phyloP scores from a whole-genome alignment of 1,139 yeast species.

The Kodamaea suecica region DNA sequence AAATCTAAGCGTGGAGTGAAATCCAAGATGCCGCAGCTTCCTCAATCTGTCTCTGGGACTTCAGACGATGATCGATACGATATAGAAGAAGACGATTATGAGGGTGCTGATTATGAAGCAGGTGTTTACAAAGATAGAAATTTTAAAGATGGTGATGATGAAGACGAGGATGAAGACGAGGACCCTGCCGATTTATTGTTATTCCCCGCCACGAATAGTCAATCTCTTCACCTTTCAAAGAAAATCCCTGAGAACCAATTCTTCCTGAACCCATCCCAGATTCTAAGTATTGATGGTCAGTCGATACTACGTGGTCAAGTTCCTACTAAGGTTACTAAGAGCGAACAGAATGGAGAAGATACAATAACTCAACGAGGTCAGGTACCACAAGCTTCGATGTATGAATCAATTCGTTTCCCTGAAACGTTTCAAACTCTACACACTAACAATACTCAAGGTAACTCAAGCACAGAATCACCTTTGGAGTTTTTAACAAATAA shows the following conservation, averaged over 20 bases:
- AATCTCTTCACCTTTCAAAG: constrained; percentile 7
- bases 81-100: neutral
- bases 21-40: constrained; percentile 1
- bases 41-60: constrained; percentile 5
- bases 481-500: constrained; percentile 31
- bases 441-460: constrained; percentile 2
- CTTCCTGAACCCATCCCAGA: constrained; percentile 22
- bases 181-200: constrained; percentile 14
- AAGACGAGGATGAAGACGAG: constrained; percentile 8
- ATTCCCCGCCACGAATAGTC: constrained; percentile 5
- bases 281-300: constrained; percentile 8
- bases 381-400: constrained; percentile 3
- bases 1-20: neutral
- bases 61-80: constrained; percentile 4
- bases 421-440: neutral
- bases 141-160: constrained; percentile 2
- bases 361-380: neutral
- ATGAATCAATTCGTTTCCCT: constrained; percentile 9
- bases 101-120: neutral
- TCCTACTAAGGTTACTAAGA: neutral
- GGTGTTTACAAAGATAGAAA: neutral
- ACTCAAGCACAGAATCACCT: constrained; percentile 18
- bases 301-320: neutral
- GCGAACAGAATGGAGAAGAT: neutral
- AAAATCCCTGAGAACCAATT: constrained; percentile 18